These are phyloP conservation scores for Arthroderma sp. DNA, from an alignment of 2,329 filamentous ascomycete genomes.

Conservation along the genomic window DNA sequence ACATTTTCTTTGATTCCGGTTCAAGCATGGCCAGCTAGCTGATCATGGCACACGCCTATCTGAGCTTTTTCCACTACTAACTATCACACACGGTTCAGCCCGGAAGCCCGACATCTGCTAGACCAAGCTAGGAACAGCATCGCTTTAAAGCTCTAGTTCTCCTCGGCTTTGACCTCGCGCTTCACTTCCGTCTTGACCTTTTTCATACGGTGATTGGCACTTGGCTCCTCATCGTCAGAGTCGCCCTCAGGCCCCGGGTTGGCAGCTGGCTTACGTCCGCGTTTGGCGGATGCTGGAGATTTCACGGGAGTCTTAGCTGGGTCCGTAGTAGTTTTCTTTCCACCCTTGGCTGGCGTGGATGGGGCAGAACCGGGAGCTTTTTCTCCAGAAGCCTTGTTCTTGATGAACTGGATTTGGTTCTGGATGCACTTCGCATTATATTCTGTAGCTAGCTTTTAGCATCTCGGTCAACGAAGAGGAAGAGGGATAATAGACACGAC, in stretches of 20 bases:
- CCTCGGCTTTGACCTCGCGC: not conserved
- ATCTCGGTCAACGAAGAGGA: not conserved
- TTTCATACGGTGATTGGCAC: not conserved
- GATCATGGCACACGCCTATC: not conserved
- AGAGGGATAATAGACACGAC: not conserved
- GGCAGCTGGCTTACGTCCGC: not conserved
- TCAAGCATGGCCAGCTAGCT: not conserved
- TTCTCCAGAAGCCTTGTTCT: not conserved
- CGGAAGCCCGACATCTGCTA: too few relatives aligned
- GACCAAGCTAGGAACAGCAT: too few relatives aligned
- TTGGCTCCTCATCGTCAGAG: not conserved
- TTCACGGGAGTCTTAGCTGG: not conserved
- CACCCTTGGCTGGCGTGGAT: not conserved
- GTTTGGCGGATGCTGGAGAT: not conserved
- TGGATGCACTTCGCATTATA: not conserved
- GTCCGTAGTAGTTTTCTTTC: not conserved
- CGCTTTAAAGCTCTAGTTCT: not conserved
- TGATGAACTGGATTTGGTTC: not conserved
- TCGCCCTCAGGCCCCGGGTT: not conserved
- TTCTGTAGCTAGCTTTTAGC: not conserved
- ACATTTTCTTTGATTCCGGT: not conserved
- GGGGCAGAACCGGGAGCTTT: not conserved
- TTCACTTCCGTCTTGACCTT: not conserved
- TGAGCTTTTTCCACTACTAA: not conserved
- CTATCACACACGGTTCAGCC: not conserved